A percentile compares a stretch with the other conserved stretches of the same genome.
Conservation (phyloP, 257 asterid genomes). For the Solanum sparsipilum region DNA sequence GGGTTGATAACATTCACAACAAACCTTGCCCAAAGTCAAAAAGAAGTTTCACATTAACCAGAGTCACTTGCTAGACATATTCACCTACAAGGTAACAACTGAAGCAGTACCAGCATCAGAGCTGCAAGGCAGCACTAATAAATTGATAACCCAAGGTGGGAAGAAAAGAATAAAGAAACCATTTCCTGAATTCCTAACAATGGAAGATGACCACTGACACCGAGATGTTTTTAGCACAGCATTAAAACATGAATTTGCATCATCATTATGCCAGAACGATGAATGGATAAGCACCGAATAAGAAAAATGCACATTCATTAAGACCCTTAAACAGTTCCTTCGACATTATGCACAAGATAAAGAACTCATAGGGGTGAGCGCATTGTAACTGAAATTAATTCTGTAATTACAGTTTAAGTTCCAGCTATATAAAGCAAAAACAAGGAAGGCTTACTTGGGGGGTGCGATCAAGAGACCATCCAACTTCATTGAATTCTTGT, state of each 20-base stretch:
- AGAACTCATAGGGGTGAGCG: background rate
- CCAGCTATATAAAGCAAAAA: background rate
- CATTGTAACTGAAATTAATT: background rate
- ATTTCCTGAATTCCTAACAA: background rate
- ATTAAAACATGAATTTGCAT: background rate
- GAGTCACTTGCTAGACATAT: background rate
- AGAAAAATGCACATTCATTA: background rate
- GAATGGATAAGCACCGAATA: background rate
- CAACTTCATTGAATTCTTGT: constrained; percentile 71
- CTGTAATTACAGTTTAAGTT: background rate
- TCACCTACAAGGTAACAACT: background rate
- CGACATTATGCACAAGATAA: background rate
- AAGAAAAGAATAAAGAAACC: background rate
- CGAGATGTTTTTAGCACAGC: background rate
- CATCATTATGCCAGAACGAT: background rate
- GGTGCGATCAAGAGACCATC: constrained; percentile 64
- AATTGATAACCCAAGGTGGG: background rate
- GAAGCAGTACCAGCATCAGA: background rate
- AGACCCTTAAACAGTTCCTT: background rate
- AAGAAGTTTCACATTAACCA: background rate
- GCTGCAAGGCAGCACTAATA: background rate
- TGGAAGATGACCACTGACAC: background rate
- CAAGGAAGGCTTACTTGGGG: constrained; percentile 42
- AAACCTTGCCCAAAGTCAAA: background rate
- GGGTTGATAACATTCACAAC: background rate